phyloP scores from a whole-genome alignment of 176 grass and related monocot genomes.

The Pontederia crassipes region DNA sequence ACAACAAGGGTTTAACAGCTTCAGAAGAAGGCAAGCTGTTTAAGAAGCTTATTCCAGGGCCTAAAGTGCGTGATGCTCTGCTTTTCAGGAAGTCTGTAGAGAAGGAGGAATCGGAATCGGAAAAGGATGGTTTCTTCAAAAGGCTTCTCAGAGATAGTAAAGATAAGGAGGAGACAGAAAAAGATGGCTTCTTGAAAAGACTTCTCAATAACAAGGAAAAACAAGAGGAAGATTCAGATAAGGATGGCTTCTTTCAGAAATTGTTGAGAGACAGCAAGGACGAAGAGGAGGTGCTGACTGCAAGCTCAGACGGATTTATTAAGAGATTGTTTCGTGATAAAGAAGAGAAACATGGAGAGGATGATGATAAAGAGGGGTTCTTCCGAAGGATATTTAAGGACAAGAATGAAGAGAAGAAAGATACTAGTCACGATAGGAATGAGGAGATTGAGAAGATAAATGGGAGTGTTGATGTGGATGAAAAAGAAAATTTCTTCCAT shows the following conservation, averaged over 20 bases:
- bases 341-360: slow-evolving; percentile 51
- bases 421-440: slow-evolving; percentile 31
- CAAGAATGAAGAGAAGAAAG: slow-evolving; percentile 76
- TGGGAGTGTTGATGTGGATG: slow-evolving; percentile 61
- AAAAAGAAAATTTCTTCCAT: slow-evolving; percentile 75
- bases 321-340: slow-evolving; percentile 62
- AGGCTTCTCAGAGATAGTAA: slow-evolving; percentile 8
- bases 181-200: slow-evolving; percentile 88
- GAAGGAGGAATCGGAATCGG: slow-evolving; percentile 63
- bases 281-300: slow-evolving; percentile 45
- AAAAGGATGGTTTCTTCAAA: slow-evolving; percentile 21
- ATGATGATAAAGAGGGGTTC: slow-evolving; percentile 79
- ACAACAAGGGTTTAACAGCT: slow-evolving; percentile 27
- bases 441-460: slow-evolving; percentile 44
- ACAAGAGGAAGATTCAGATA: slow-evolving; percentile 68
- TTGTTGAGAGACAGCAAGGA: slow-evolving; percentile 57
- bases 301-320: slow-evolving; percentile 54
- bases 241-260: slow-evolving; percentile 54
- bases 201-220: slow-evolving; percentile 75
- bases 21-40: slow-evolving; percentile 86
- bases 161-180: slow-evolving; percentile 26
- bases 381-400: slow-evolving; percentile 89
- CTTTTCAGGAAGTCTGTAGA: slow-evolving; percentile 76
- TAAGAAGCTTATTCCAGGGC: slow-evolving; percentile 71
- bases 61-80: slow-evolving; percentile 72